Percentiles rank a stretch among this genome's conserved stretches.
phyloP scores from a whole-genome alignment of 345 rosid species.

The Arabidopsis arenosa region DNA sequence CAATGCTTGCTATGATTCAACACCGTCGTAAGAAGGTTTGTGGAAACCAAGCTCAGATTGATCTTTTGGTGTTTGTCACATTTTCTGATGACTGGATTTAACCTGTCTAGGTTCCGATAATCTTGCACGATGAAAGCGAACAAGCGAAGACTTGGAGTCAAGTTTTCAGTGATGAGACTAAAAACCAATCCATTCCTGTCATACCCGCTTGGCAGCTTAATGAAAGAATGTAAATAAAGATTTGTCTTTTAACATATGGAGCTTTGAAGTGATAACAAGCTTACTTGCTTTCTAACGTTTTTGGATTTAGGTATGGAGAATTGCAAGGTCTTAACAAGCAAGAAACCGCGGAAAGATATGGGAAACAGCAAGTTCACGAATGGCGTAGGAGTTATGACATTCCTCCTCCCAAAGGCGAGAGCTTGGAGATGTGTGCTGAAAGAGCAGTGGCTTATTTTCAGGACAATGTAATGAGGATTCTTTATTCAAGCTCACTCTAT shows the following conservation, averaged over 20 bases:
- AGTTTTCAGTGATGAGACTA: slow-evolving; percentile 86
- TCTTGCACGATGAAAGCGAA: slow-evolving; percentile 78
- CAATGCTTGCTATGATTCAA: slow-evolving; percentile 94
- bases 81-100: background rate
- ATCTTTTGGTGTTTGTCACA: background rate
- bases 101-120: slow-evolving; percentile 71
- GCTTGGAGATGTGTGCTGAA: slow-evolving; percentile 97
- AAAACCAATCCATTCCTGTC: slow-evolving; percentile 82
- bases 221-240: slow-evolving; percentile 78
- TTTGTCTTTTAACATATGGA: background rate
- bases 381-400: slow-evolving; percentile 98
- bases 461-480: slow-evolving; percentile 34
- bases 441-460: slow-evolving; percentile 68
- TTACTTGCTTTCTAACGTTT: background rate
- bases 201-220: slow-evolving; percentile 91
- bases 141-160: slow-evolving; percentile 86
- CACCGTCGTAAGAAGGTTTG: slow-evolving; percentile 80
- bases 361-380: slow-evolving; percentile 90
- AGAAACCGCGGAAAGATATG: slow-evolving; percentile 93
- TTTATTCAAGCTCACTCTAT: background rate
- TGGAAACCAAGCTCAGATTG: background rate
- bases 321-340: slow-evolving; percentile 95
- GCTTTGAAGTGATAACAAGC: slow-evolving; percentile 3
- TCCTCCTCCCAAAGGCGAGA: slow-evolving; percentile 97
- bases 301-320: slow-evolving; percentile 82